phyloP scores from a whole-genome alignment of 768 basidiomycete species.

The Serendipita vermifera region DNA sequence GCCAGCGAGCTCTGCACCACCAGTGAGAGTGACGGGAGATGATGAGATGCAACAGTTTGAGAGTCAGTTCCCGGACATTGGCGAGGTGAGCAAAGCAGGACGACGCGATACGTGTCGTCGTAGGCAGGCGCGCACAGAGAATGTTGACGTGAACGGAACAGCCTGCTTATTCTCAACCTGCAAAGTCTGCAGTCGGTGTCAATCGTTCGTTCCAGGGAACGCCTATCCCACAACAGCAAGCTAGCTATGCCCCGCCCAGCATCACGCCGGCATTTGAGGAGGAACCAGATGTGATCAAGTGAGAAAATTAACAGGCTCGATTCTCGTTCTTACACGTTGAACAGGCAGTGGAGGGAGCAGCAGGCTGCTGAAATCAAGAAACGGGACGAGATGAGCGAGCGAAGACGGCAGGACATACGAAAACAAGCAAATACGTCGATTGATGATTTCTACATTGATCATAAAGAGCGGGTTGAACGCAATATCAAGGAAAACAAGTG shows the following conservation, averaged over 20 bases:
- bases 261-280: conserved; percentile 35
- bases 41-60: conserved; percentile 80
- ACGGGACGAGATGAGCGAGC: conserved; percentile 69
- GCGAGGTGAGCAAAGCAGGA: conserved; percentile 20
- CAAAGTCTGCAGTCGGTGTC: conserved; percentile 34
- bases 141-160: conserved; percentile 26
- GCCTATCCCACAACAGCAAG: conserved; percentile 56
- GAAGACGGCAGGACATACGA: conserved; percentile 69
- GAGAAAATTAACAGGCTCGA: conserved; percentile 18
- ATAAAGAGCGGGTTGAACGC: conserved; percentile 77
- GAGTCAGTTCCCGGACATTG: conserved; percentile 73
- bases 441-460: conserved; percentile 82
- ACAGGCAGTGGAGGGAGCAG: conserved; percentile 75
- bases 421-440: conserved; percentile 73
- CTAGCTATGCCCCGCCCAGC: conserved; percentile 34
- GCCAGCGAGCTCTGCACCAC: conserved; percentile 29
- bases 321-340: neutral
- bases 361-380: conserved; percentile 72
- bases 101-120: neutral
- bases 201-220: conserved; percentile 56
- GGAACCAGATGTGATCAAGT: conserved; percentile 82
- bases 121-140: neutral
- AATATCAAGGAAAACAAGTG: conserved; percentile 94
- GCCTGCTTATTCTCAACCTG: conserved; percentile 15
- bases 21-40: conserved; percentile 71